Conservation (phyloP, 352 stramenopile species). For the Pythium scleroteichum region DNA sequence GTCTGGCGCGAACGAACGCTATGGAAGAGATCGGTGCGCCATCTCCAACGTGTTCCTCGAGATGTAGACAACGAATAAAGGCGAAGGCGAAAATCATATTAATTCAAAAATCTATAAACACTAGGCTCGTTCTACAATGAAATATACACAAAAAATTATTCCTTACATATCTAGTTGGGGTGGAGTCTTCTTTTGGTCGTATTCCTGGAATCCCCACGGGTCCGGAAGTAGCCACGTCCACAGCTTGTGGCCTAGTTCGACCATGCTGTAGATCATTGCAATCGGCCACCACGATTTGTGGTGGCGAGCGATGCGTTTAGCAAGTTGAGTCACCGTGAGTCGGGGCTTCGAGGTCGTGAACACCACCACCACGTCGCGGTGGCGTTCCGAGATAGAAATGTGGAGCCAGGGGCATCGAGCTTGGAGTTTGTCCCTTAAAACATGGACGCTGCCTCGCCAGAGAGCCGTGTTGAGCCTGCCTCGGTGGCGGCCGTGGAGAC, state of each 20-base stretch:
- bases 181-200: conserved; percentile 2
- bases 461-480: conserved; percentile 2
- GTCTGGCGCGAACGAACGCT: too few species aligned
- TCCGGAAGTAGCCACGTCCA: conserved; percentile 4
- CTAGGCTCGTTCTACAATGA: background rate
- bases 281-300: background rate
- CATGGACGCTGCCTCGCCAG: conserved; percentile 8
- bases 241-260: background rate
- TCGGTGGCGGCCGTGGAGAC: conserved; percentile 11
- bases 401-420: conserved; percentile 16
- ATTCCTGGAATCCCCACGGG: background rate
- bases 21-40: too few species aligned
- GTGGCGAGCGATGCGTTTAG: background rate
- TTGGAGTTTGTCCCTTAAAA: conserved; percentile 15
- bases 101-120: too few species aligned
- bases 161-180: background rate
- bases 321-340: background rate
- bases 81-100: too few species aligned
- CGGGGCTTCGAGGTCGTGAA: conserved; percentile 6
- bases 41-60: too few species aligned
- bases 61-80: too few species aligned
- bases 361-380: conserved; percentile 12
- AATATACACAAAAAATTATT: too few species aligned
- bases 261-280: background rate
- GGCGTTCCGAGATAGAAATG: conserved; percentile 17